A percentile compares a stretch with the other conserved stretches of the same genome.
Conservation (phyloP, 306 rosid species). For the Quercus aquifolioides region DNA sequence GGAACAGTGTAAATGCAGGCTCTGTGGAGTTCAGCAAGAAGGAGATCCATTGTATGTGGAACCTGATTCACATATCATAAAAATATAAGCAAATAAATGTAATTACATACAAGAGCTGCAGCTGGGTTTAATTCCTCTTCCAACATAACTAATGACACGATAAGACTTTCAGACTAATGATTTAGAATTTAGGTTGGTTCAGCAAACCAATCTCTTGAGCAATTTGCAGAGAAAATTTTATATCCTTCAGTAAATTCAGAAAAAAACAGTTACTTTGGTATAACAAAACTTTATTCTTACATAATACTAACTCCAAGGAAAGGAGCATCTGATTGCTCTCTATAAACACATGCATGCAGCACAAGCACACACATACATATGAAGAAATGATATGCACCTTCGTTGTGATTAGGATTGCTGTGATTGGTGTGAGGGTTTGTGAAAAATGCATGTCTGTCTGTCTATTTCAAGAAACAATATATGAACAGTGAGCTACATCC, state of each 20-base stretch:
- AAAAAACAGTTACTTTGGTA: not conserved
- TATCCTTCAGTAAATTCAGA: not conserved
- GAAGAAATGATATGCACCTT: not conserved
- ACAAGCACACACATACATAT: no score
- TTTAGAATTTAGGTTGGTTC: not conserved
- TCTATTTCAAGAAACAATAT: not conserved
- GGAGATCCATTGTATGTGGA: constrained; percentile 67
- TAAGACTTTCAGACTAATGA: not conserved
- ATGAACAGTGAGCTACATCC: not conserved
- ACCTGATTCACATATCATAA: constrained; percentile 44
- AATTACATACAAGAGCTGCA: not conserved
- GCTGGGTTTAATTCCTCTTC: not conserved
- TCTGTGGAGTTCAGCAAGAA: constrained; percentile 83
- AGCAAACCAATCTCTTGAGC: not conserved
- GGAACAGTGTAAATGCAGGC: constrained; percentile 89
- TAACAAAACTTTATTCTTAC: not conserved
- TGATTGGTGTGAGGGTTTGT: not conserved
- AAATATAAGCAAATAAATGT: constrained; percentile 12
- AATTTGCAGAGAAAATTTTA: not conserved
- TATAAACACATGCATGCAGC: not conserved
- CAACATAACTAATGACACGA: not conserved
- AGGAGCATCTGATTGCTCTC: not conserved
- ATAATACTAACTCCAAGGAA: not conserved
- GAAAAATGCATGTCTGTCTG: not conserved
- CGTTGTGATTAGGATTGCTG: not conserved